Conservation (phyloP, 1,139 yeast genomes). For the Yamadazyma sp. region DNA sequence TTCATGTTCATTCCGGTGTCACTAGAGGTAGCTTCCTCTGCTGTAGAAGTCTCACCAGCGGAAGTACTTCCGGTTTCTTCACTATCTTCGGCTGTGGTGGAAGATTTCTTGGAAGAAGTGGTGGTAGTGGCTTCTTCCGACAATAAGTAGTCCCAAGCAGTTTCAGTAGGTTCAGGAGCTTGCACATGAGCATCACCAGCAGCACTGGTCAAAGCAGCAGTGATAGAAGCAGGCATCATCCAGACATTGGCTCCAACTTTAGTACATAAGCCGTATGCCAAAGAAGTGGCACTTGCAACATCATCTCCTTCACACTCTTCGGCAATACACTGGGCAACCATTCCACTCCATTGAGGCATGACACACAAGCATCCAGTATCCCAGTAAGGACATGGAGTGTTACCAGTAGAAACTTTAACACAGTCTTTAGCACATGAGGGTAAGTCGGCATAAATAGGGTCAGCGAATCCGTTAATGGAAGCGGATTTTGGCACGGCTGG, state of each 20-base stretch:
- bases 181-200: constrained; percentile 15
- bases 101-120: constrained; percentile 4
- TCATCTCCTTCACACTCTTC: constrained; percentile 39
- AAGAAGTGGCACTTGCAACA: constrained; percentile 37
- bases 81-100: constrained; percentile 3
- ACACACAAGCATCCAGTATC: constrained; percentile 55
- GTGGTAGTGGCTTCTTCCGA: constrained; percentile 8
- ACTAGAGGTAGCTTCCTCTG: constrained; percentile 20
- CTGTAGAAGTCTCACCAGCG: constrained; percentile 14
- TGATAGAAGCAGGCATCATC: constrained; percentile 46
- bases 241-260: constrained; percentile 48
- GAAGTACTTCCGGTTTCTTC: constrained; percentile 15
- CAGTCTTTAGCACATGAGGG: constrained; percentile 48
- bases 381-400: constrained; percentile 54
- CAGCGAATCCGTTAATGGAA: constrained; percentile 52
- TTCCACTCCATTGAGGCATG: constrained; percentile 50
- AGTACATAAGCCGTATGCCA: constrained; percentile 44
- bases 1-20: constrained; percentile 17
- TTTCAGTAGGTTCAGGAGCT: constrained; percentile 13
- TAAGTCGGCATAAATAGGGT: constrained; percentile 40
- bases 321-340: constrained; percentile 48
- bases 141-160: constrained; percentile 13
- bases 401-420: constrained; percentile 34
- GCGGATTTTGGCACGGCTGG: constrained; percentile 52
- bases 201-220: constrained; percentile 21